A percentile compares a stretch with the other conserved stretches of the same genome.
These are phyloP conservation scores for Cryptococcus sp. DNA, from an alignment of 1,284 basidiomycete species.

Conservation along the genomic window DNA sequence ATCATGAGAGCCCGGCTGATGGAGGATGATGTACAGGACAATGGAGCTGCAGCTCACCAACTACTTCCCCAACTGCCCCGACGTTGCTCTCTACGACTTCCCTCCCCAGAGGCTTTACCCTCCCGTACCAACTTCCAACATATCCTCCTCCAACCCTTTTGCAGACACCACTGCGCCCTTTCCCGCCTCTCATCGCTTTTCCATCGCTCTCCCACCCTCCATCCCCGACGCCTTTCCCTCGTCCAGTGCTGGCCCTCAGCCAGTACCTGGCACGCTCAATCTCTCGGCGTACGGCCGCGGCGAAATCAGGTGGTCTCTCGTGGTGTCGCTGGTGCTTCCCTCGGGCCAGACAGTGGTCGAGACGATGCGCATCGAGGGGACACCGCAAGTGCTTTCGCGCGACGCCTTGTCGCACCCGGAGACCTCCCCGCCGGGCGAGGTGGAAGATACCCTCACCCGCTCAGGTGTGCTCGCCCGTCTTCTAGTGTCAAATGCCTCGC, in stretches of 20 bases:
- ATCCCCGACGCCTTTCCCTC: not conserved
- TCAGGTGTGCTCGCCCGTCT: conserved; percentile 33
- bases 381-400: conserved; percentile 23
- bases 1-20: too few relatives aligned
- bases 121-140: conserved; percentile 9
- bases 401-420: not conserved
- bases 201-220: conserved; percentile 30
- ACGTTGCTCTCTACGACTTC: conserved; percentile 23
- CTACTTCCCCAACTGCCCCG: conserved; percentile 25
- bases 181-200: conserved; percentile 32
- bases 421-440: conserved; percentile 8
- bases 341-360: conserved; percentile 26
- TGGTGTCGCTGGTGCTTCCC: conserved; percentile 25
- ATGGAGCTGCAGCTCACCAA: conserved; percentile 29
- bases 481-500: conserved; percentile 29
- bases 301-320: conserved; percentile 33
- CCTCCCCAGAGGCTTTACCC: conserved; percentile 31
- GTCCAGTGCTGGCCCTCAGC: not conserved
- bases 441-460: conserved; percentile 29
- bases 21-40: conserved; percentile 18
- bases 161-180: conserved; percentile 4
- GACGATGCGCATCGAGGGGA: conserved; percentile 35
- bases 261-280: conserved; percentile 42
- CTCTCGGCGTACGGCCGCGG: conserved; percentile 29
- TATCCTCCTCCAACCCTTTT: conserved; percentile 9